Conservation (phyloP, 345 rosid genomes). For the Odontarrhena argentea region DNA sequence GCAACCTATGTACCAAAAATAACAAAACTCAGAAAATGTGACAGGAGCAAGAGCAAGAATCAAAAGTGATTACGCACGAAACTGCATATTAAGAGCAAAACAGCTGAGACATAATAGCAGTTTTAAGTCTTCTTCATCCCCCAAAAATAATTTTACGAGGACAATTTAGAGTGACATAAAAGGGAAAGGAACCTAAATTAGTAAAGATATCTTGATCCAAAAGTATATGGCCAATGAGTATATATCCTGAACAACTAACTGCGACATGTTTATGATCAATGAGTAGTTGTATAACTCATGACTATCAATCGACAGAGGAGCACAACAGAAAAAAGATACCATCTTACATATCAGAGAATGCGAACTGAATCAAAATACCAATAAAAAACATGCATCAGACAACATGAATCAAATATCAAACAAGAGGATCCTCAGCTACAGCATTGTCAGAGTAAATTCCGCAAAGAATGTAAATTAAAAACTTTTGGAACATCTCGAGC, state of each 20-base stretch:
- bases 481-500: neutral
- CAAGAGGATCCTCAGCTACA: conserved; percentile 7
- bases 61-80: conserved; percentile 2
- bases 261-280: neutral
- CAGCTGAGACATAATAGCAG: conserved; percentile 1
- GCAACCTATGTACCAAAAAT: conserved; percentile 49
- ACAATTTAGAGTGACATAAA: neutral
- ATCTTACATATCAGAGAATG: neutral
- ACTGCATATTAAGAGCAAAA: conserved; percentile 10
- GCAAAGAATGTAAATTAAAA: neutral
- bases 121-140: conserved; percentile 15
- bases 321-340: neutral
- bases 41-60: conserved; percentile 17
- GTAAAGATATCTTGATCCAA: neutral
- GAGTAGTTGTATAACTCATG: conserved; percentile 6
- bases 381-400: conserved; percentile 14
- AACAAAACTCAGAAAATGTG: conserved; percentile 21
- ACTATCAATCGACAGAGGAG: neutral
- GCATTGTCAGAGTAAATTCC: conserved; percentile 4
- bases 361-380: neutral
- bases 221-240: neutral
- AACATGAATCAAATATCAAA: neutral
- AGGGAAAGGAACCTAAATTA: conserved; percentile 4
- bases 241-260: neutral
- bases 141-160: conserved; percentile 1